Conservation (phyloP, 441 rosid species). For the Sinapis alba region DNA sequence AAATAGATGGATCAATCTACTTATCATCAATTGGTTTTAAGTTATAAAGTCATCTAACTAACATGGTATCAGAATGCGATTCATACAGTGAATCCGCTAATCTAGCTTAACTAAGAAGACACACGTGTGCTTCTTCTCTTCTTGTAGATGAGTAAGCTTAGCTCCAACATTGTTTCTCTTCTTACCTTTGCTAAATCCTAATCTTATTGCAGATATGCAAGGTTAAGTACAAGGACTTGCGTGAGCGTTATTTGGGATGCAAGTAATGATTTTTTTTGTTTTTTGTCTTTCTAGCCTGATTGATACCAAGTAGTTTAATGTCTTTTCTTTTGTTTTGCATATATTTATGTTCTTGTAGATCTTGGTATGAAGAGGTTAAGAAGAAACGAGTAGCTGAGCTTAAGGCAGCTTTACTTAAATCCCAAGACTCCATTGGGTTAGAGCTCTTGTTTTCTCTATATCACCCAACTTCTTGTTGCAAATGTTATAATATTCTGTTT, state of each 20-base stretch:
- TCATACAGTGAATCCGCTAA: no score
- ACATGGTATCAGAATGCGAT: no score
- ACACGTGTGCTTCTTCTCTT: neutral
- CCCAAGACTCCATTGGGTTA: slow-evolving; percentile 84
- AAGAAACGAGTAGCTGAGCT: slow-evolving; percentile 77
- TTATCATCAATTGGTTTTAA: no score
- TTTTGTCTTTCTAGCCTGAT: neutral
- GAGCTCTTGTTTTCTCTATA: slow-evolving; percentile 37
- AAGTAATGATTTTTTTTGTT: slow-evolving; percentile 45
- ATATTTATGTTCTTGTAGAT: slow-evolving; percentile 45
- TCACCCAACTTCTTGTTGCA: slow-evolving; percentile 10
- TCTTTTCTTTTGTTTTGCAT: neutral
- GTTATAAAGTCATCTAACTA: no score
- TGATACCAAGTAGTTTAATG: neutral
- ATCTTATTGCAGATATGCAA: slow-evolving; percentile 61
- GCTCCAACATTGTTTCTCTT: neutral
- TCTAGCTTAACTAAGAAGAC: no score
- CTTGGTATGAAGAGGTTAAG: slow-evolving; percentile 85
- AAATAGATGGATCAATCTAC: no score
- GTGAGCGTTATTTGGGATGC: slow-evolving; percentile 65
- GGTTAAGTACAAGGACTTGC: slow-evolving; percentile 79
- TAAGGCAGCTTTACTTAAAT: slow-evolving; percentile 66
- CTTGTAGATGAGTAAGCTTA: neutral
- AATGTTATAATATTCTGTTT: slow-evolving; percentile 15
- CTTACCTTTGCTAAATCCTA: neutral